Percentiles rank a stretch among this genome's conserved stretches.
These are phyloP conservation scores for Brettanomyces anomalus DNA, from an alignment of 805 yeast genomes.

Conservation along the genomic window DNA sequence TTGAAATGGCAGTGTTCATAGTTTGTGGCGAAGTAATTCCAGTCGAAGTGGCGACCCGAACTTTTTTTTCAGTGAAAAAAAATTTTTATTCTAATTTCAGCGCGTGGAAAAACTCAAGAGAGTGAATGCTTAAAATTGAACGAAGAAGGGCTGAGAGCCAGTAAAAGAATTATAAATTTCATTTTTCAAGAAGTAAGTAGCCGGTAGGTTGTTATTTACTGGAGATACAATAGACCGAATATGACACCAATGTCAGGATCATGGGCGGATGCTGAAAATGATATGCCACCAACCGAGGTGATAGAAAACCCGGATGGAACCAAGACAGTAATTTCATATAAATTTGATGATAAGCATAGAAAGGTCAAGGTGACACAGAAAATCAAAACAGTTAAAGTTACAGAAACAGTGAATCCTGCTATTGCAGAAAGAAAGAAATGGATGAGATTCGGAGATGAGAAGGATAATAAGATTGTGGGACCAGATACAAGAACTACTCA, in stretches of 20 bases:
- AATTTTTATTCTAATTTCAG: no score
- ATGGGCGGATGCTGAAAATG: constrained; percentile 67
- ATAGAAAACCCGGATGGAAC: constrained; percentile 81
- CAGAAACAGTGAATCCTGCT: constrained; percentile 73
- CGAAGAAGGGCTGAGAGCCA: no score
- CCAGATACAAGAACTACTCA: constrained; percentile 86
- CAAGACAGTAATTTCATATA: constrained; percentile 74
- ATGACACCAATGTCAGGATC: constrained; percentile 17
- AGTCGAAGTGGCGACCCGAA: no score
- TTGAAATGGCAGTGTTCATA: no score
- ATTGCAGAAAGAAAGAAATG: constrained; percentile 87
- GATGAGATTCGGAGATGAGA: constrained; percentile 82
- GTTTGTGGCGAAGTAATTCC: no score
- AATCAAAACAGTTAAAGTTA: constrained; percentile 65
- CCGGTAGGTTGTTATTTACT: no score
- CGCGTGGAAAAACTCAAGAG: no score
- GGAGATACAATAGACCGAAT: no score
- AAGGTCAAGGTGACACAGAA: constrained; percentile 83
- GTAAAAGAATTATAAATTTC: no score
- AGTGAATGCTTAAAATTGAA: no score
- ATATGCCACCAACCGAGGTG: constrained; percentile 66
- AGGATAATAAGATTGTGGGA: constrained; percentile 58
- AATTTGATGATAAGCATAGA: constrained; percentile 68
- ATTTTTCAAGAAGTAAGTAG: no score
- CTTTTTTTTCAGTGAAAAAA: no score